Base-by-base conservation (phyloP, 805 yeast species). In the Kodamaea leandrae region DNA sequence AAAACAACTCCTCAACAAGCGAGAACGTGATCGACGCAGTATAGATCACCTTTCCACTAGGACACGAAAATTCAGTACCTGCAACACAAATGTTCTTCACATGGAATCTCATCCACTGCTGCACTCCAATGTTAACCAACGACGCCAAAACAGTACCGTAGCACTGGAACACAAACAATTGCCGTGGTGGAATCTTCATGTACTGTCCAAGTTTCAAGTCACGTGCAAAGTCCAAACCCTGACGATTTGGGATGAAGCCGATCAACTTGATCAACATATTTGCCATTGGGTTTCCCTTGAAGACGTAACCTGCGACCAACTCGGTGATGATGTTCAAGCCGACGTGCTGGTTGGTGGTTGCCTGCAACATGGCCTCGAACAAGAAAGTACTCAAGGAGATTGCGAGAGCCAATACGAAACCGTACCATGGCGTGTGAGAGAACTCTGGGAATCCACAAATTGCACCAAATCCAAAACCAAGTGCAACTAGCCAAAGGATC, bases 181-280 rank as follows among this genome's bases (percentile, higher is more conserved):
- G 47, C 50, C 67, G 55, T 17, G 72, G 72, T 18, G 63, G 62
- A 23, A 64, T 48, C 50, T 69, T 68, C 72, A 68, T 65, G 53
- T 68, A 68, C 42, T 66, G 71, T 27, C 71, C 71, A 49, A 67
- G 59, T 48, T 67, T 67, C 70, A 66, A 61, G 52, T 68, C 73
- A 49, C 76, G 70, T 37, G 79, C 74, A 54, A 64, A 67, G n/a
- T 67, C 57, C 37, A 72, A 64, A 12, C 74, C 77, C 55, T 73
- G 78, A 43, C 57, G 63, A 51, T 67, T 70, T 36, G 76, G 66
- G 51, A 72, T 73, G 58, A 66, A 73, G 32, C 76, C 76, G 45
- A 59, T 72, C 18, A 73, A 66, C 53, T 72, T 68, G 60, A 71
- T 63, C 45, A 71, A 63, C 72, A 73, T 64, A 64, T 65, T 69